phyloP scores from a whole-genome alignment of 2,329 filamentous ascomycete genomes.

The Hymenoscyphus repandus region DNA sequence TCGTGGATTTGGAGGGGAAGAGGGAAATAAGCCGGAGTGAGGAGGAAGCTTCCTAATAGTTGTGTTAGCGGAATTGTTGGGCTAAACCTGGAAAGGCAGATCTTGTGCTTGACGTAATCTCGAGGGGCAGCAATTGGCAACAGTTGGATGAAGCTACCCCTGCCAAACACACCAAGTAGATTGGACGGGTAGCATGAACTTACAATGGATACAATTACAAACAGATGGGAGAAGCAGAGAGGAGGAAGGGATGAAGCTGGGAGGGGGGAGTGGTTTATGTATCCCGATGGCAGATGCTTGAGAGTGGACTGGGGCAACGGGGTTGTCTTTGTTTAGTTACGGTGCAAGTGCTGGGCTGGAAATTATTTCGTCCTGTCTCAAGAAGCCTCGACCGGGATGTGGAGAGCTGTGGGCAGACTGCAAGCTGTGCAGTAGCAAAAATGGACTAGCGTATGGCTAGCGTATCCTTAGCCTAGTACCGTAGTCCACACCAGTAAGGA shows the following conservation, averaged over 20 bases:
- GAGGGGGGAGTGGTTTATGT: conserved; percentile 8
- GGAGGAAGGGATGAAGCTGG: conserved; percentile 3
- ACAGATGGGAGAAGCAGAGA: not conserved
- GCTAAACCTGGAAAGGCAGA: conserved; percentile 4
- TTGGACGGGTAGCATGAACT: not conserved
- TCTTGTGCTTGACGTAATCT: conserved; percentile 13
- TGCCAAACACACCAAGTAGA: not conserved
- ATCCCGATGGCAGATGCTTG: too few relatives aligned
- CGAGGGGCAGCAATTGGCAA: not conserved
- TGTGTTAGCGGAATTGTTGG: not conserved
- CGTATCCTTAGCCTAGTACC: not conserved
- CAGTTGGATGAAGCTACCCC: too few relatives aligned
- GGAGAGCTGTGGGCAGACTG: not conserved
- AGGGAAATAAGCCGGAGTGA: not conserved
- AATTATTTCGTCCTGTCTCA: conserved; percentile 15
- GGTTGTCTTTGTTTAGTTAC: conserved; percentile 5
- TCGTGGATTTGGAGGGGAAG: not conserved
- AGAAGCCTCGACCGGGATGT: conserved; percentile 8
- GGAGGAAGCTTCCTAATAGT: not conserved
- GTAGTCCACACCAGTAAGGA: not conserved
- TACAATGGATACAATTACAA: not conserved
- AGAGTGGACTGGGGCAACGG: not conserved
- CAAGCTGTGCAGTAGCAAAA: not conserved
- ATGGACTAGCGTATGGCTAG: not conserved
- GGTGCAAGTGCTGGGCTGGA: not conserved